phyloP scores from a whole-genome alignment of 495 filamentous ascomycete genomes.

The Xylaria flabelliformis region DNA sequence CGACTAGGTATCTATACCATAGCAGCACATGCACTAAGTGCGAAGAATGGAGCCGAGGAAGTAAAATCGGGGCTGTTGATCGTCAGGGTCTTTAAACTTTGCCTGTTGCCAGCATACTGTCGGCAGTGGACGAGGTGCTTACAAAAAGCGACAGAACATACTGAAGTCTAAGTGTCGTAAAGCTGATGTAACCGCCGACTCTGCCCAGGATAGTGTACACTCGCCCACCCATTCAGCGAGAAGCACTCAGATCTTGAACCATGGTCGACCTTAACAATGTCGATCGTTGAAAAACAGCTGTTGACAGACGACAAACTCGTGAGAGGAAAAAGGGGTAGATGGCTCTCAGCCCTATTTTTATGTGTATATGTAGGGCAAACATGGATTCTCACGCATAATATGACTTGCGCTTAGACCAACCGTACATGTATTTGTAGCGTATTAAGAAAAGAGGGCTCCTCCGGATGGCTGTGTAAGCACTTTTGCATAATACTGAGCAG shows the following conservation, averaged over 20 bases:
- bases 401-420: not conserved
- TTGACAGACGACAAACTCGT: not conserved
- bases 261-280: not conserved
- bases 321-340: not conserved
- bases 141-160: not conserved
- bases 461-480: conserved; percentile 4
- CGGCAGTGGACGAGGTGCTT: not conserved
- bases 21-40: not conserved
- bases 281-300: not conserved
- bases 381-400: no score
- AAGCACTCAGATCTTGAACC: not conserved
- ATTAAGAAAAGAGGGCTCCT: not conserved
- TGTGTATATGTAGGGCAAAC: no score
- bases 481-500: not conserved
- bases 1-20: not conserved
- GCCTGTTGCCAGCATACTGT: not conserved
- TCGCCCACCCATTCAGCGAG: not conserved
- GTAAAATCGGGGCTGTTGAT: conserved; percentile 6
- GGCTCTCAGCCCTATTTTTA: not conserved
- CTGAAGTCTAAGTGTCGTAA: not conserved
- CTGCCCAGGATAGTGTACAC: no score
- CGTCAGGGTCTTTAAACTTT: not conserved
- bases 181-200: not conserved
- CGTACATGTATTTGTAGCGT: not conserved
- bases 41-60: not conserved